Percentiles rank a stretch among this genome's conserved stretches.
These are phyloP conservation scores for Talaromyces sp. DNA, from an alignment of 2,329 filamentous ascomycete genomes.

Conservation along the genomic window DNA sequence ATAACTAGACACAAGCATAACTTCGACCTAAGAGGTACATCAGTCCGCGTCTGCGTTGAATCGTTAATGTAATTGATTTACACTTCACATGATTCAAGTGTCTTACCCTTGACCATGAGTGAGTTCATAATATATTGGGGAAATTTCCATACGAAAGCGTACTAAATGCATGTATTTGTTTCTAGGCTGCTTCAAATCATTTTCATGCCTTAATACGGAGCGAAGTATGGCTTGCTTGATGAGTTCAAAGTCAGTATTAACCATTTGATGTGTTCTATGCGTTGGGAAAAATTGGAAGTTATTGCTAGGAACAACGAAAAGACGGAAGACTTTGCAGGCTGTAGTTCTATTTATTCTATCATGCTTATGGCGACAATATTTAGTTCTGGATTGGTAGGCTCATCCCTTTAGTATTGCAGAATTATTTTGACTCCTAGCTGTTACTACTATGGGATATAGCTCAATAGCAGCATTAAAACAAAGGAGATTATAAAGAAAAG, in stretches of 20 bases:
- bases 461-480: background rate
- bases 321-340: slow-evolving; percentile 9
- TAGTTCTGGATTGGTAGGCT: too few relatives aligned
- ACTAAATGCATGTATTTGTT: background rate
- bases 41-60: too few relatives aligned
- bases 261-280: slow-evolving; percentile 41
- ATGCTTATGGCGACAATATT: too few relatives aligned
- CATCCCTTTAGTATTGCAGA: too few relatives aligned
- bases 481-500: background rate
- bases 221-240: slow-evolving; percentile 37
- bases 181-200: background rate
- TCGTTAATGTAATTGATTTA: too few relatives aligned
- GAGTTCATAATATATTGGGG: background rate
- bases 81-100: background rate
- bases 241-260: slow-evolving; percentile 43
- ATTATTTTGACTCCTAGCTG: too few relatives aligned
- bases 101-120: background rate
- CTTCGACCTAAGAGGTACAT: background rate
- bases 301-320: slow-evolving; percentile 29
- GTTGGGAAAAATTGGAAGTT: slow-evolving; percentile 39
- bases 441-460: background rate
- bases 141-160: background rate
- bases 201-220: slow-evolving; percentile 30
- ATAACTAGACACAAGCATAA: background rate
- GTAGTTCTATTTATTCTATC: background rate